Evolutionary conservation across 148 eudicot genomes (phyloP), one percentile per base, ranked within the genome.

Genomic region (Euryodendron excelsum): DNA sequence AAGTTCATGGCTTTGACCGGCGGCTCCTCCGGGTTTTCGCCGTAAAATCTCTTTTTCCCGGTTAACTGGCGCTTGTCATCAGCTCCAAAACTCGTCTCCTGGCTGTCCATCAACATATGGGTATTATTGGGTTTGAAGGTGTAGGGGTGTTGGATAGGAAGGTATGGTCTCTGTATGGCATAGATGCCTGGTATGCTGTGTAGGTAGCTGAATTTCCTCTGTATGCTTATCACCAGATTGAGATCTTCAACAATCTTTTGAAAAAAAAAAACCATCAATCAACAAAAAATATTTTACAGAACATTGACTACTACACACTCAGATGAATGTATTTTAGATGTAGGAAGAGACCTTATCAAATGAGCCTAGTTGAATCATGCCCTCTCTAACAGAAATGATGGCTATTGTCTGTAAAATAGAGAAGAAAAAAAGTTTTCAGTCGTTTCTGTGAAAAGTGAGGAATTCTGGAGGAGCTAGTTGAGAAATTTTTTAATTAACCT

Each of bases 331-430:
- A 18, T 33, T 1, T 13, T 21, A 47, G 33, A 37, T 41, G 23
- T 61, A 53, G 55, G 27, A 56, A 48, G n/a, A 78, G 47, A 87
- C 90, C 88, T 87, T 85, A 17, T 87, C 81, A 56, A 87, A 87
- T 56, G 90, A 87, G 73, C 90, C 90, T 1, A 87, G 85, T 76
- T 87, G 90, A 56, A 87, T 77, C 23, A 85, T 77, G 73, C 88
- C 90, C 79, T 85, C 90, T 81, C 83, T 80, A 0, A 85, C 86
- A 21, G 90, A 78, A 70, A 87, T 80, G 45, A 87, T 37, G 59
- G 88, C 90, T 72, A 87, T 87, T 50, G 90, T 87, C 90, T 87
- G 83, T n/a, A 70, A 76, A 58, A 73, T 12, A 53, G 30, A 28
- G 34, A n/a, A n/a, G 34, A 27, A 47, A 21, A 65, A 61, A 50